Conservation (phyloP, 768 basidiomycete species). For the Lepiota subincarnata region DNA sequence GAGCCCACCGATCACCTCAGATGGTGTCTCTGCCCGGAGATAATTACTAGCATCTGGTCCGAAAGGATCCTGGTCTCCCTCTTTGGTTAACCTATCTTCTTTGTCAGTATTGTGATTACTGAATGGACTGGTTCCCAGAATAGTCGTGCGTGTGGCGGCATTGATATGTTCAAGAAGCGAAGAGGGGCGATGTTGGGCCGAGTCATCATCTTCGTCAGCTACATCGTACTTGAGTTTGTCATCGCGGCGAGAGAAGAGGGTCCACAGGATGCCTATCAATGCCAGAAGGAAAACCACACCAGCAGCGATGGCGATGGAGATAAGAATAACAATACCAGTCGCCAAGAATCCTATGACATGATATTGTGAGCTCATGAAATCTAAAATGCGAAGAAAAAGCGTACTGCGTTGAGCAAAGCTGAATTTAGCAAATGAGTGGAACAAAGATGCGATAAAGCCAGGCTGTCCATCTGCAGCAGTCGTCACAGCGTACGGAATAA, state of each 20-base stretch:
- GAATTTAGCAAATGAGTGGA: slow-evolving; percentile 78
- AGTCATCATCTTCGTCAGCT: slow-evolving; percentile 68
- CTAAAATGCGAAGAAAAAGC: slow-evolving; percentile 23
- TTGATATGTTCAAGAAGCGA: slow-evolving; percentile 89
- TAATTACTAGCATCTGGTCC: slow-evolving; percentile 76
- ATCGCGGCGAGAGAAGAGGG: slow-evolving; percentile 78
- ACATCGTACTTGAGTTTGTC: slow-evolving; percentile 64
- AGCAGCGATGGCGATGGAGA: slow-evolving; percentile 95
- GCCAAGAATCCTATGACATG: slow-evolving; percentile 71
- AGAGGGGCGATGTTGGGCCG: slow-evolving; percentile 75
- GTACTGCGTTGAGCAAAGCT: slow-evolving; percentile 68
- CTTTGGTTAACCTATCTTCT: slow-evolving; percentile 39
- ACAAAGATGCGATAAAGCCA: slow-evolving; percentile 72
- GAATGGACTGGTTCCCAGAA: slow-evolving; percentile 51
- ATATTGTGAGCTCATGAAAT: slow-evolving; percentile 13
- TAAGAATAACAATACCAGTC: slow-evolving; percentile 89
- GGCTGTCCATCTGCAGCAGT: slow-evolving; percentile 58
- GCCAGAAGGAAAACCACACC: slow-evolving; percentile 89
- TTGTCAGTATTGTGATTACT: slow-evolving; percentile 44
- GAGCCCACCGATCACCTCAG: slow-evolving; percentile 64
- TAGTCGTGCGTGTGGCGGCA: slow-evolving; percentile 81
- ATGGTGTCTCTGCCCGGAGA: slow-evolving; percentile 76
- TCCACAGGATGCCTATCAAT: slow-evolving; percentile 84
- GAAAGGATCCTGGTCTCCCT: slow-evolving; percentile 52
- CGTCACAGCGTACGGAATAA: slow-evolving; percentile 81